Percentiles rank a stretch among this genome's conserved stretches.
Conservation (phyloP, 208 protist species). For the Naegleria fowleri region DNA sequence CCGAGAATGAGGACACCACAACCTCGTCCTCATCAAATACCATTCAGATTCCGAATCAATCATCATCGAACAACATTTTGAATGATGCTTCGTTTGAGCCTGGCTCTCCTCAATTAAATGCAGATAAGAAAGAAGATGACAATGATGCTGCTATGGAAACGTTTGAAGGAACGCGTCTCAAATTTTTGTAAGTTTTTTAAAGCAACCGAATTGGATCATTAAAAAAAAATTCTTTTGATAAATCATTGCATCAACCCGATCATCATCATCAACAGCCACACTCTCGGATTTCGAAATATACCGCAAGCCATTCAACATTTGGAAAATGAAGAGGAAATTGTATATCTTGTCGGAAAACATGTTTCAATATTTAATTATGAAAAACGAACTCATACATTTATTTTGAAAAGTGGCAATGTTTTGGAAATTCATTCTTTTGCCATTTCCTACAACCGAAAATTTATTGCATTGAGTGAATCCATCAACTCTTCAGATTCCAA, state of each 20-base stretch:
- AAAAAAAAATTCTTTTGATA: too few relatives aligned
- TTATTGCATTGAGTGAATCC: conserved; percentile 39
- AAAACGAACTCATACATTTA: conserved; percentile 36
- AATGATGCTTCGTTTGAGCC: too few relatives aligned
- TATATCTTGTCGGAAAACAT: conserved; percentile 43
- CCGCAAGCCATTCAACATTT: background rate
- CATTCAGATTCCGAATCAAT: too few relatives aligned
- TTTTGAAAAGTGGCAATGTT: conserved; percentile 39
- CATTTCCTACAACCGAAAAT: conserved; percentile 38
- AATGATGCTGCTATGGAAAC: background rate
- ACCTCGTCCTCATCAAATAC: too few relatives aligned
- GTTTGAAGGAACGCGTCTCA: background rate
- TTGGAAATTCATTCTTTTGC: conserved; percentile 34
- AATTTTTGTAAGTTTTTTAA: background rate
- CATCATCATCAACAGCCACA: background rate
- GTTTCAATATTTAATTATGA: conserved; percentile 42
- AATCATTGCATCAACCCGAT: too few relatives aligned
- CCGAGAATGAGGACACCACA: background rate
- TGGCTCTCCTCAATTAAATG: too few relatives aligned
- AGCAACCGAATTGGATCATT: too few relatives aligned
- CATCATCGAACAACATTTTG: too few relatives aligned
- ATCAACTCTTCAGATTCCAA: conserved; percentile 17
- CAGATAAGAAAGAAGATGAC: background rate
- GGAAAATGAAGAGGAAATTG: conserved; percentile 22
- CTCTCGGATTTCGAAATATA: background rate